Base-by-base conservation (phyloP, 768 basidiomycete genomes). In the Lactarius tabidus region DNA sequence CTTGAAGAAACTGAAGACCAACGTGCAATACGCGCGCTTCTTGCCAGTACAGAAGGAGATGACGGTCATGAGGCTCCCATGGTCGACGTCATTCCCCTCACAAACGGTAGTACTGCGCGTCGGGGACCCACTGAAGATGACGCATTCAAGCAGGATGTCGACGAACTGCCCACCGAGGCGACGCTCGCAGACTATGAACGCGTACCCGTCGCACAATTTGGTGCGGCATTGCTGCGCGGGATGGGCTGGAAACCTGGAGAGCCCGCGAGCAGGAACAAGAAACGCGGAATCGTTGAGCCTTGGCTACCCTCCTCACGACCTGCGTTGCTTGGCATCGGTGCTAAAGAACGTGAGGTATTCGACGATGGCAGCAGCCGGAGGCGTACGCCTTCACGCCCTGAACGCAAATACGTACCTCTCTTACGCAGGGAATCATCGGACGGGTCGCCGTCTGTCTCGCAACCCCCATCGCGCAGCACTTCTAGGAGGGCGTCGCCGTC, bases 181-280 rank as follows among this genome's bases (percentile, higher is more conserved):
- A 86, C 90, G 0, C 76, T 91, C 20, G 87, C 91, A 0, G 96
- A 95, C 75, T 99, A 98, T 72, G 85, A 85, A 39, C 89, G 93
- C 23, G 12, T 51, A 51, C 48, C 48, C 14, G 48, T 51, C 23
- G 48, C 48, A 15, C 48, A 38, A 28, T 38, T 98, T 69, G 96
- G 96, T 9, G 87, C 91, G 8, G 96, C 96, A 6, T 83, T 98
- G 70, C 80, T 97, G 6, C 84, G 94, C 55, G 96, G 96, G 0
- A 98, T 98, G 96, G 95, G 95, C 2, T 97, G 94, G 93, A 91
- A 91, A 64, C 87, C 90, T 48, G 89, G 90, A 1, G 83, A 82
- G 4, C 85, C 87, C 10, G 91, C 90, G 4, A 81, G 86, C 26
- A 48, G 31, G 43, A 80, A 83, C 45, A 86, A 69, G 65, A 75